phyloP scores from a whole-genome alignment of 164 flowering plant genomes.

The Magnolia changhungtana region DNA sequence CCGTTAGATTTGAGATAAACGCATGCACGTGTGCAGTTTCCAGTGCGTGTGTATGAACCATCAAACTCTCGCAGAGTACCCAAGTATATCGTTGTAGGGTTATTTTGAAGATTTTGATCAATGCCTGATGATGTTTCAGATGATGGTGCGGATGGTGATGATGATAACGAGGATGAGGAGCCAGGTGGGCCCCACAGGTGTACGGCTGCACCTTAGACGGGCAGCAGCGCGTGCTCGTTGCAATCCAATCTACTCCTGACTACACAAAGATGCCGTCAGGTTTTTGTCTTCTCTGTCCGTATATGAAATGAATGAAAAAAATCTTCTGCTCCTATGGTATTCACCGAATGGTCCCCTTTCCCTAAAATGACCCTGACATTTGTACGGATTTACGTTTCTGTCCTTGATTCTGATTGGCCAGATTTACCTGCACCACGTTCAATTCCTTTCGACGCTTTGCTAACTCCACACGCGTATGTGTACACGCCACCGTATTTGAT shows the following conservation, averaged over 20 bases:
- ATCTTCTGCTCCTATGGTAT: neutral
- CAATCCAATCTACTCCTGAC: constrained; percentile 1
- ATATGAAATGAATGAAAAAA: neutral
- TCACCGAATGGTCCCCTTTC: neutral
- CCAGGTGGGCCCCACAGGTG: neutral
- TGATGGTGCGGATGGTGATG: neutral
- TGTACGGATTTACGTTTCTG: too few species aligned
- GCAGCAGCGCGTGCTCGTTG: constrained; percentile 1
- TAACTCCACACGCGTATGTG: too few species aligned
- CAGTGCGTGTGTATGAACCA: too few species aligned
- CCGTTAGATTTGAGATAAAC: too few species aligned
- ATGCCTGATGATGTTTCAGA: neutral
- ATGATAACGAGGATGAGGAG: neutral
- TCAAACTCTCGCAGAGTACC: too few species aligned
- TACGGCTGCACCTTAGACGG: constrained; percentile 1
- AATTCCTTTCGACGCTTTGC: too few species aligned
- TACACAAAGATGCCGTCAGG: constrained; percentile 1
- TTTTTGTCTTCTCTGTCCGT: neutral
- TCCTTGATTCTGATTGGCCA: too few species aligned
- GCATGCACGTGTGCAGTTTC: too few species aligned
- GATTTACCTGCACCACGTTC: too few species aligned
- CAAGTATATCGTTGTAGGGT: too few species aligned
- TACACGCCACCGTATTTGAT: too few species aligned
- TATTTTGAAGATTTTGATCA: too few species aligned
- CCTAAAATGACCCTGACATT: neutral